Evolutionary conservation across 2,329 filamentous ascomycete species (phyloP).

Genomic region (Dactylellina parvicollis): DNA sequence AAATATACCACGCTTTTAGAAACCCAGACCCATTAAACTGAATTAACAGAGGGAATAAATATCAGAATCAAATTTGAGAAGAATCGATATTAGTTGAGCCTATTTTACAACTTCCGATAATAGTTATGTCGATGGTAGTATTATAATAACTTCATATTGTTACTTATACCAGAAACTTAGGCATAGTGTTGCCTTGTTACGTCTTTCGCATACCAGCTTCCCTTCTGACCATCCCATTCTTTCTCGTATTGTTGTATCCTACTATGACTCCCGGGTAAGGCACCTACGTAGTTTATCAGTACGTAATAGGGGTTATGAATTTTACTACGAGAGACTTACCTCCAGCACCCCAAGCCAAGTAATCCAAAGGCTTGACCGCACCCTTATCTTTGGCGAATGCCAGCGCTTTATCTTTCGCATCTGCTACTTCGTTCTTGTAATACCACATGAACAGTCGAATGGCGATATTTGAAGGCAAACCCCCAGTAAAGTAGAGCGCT

Average conservation of each 20-base stretch:
- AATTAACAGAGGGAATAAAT: too few species aligned
- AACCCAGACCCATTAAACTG: too few species aligned
- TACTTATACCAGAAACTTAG: neutral
- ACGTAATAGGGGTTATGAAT: neutral
- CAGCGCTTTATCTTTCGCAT: slow-evolving; percentile 48
- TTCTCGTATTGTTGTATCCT: slow-evolving; percentile 43
- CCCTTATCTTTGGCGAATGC: slow-evolving; percentile 46
- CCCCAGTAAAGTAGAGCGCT: slow-evolving; percentile 45
- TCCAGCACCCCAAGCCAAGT: slow-evolving; percentile 50
- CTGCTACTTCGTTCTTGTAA: slow-evolving; percentile 40
- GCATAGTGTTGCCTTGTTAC: slow-evolving; percentile 34
- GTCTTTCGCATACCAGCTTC: slow-evolving; percentile 50
- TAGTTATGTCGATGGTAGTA: too few species aligned
- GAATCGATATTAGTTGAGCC: too few species aligned
- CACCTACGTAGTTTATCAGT: slow-evolving; percentile 25
- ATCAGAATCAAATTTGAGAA: too few species aligned
- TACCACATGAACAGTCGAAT: slow-evolving; percentile 53
- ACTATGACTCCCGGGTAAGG: slow-evolving; percentile 42
- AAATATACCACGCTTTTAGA: neutral
- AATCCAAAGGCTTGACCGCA: slow-evolving; percentile 48
- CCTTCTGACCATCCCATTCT: slow-evolving; percentile 50
- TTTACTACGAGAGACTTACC: slow-evolving; percentile 13
- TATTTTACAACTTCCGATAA: too few species aligned
- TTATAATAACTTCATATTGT: too few species aligned
- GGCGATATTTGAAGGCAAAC: slow-evolving; percentile 39